Conservation (phyloP, 1,139 yeast genomes). For the Taphrina flavorubra region DNA sequence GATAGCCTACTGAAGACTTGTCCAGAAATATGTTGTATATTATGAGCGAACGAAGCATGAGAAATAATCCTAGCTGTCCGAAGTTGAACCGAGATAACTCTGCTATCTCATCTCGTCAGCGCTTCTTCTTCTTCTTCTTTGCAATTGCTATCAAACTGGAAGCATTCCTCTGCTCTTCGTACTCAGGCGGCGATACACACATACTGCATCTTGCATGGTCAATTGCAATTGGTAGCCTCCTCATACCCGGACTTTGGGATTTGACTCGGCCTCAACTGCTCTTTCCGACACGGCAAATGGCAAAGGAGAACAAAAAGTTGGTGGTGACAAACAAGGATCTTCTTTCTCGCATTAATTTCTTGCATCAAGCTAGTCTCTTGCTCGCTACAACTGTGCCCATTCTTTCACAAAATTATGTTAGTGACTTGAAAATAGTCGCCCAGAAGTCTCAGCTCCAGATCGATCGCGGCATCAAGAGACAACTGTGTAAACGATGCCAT, state of each 20-base stretch:
- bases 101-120: conserved; percentile 8
- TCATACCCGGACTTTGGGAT: too few relatives aligned
- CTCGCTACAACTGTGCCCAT: neutral
- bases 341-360: conserved; percentile 18
- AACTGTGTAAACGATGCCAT: conserved; percentile 25
- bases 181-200: neutral
- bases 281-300: neutral
- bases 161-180: neutral
- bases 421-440: conserved; percentile 13
- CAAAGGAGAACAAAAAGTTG: conserved; percentile 7
- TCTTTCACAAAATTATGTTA: neutral
- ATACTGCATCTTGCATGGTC: too few relatives aligned
- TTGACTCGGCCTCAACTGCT: too few relatives aligned
- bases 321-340: conserved; percentile 15
- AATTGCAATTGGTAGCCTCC: too few relatives aligned
- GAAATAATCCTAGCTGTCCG: neutral
- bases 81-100: conserved; percentile 9
- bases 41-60: neutral
- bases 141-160: neutral
- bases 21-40: too few relatives aligned
- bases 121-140: neutral
- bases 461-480: conserved; percentile 18
- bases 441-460: conserved; percentile 10
- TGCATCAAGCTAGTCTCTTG: conserved; percentile 21
- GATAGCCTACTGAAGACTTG: too few relatives aligned